Conservation (phyloP, 2,329 filamentous ascomycete species). For the Boeremia exigua region DNA sequence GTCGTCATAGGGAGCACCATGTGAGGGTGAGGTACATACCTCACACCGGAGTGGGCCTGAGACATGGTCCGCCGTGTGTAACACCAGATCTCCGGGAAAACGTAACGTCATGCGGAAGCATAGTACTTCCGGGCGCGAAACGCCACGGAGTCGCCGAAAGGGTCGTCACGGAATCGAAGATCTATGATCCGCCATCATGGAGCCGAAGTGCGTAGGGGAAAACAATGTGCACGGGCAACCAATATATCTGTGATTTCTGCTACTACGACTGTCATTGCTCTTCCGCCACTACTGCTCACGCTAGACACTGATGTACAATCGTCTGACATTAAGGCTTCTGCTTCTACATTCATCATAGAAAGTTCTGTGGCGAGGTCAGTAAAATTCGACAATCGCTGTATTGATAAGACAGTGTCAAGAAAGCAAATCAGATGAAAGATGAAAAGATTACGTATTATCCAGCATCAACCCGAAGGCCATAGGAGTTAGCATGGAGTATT, state of each 20-base stretch:
- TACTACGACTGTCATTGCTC: neutral
- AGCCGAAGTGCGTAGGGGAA: constrained; percentile 1
- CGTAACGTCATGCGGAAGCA: constrained; percentile 13
- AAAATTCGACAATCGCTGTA: neutral
- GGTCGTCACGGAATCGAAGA: constrained; percentile 4
- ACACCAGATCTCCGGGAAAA: constrained; percentile 4
- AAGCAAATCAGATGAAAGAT: constrained; percentile 48
- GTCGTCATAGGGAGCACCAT: constrained; percentile 5
- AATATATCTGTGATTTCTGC: constrained; percentile 1
- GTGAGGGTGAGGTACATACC: constrained; percentile 10
- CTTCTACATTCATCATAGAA: neutral
- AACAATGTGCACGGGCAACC: neutral
- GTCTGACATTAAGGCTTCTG: neutral
- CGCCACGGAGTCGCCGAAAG: constrained; percentile 11
- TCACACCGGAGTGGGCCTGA: constrained; percentile 9
- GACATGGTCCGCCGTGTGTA: constrained; percentile 9
- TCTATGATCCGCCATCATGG: constrained; percentile 4
- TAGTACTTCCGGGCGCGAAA: neutral
- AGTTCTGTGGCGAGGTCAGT: constrained; percentile 4
- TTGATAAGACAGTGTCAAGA: neutral
- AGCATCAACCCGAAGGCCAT: constrained; percentile 43
- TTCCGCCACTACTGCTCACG: neutral
- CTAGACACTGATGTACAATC: neutral
- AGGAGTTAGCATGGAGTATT: constrained; percentile 49
- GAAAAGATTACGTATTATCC: constrained; percentile 47